Base-by-base conservation (phyloP, 345 rosid genomes). In the Gossypium herbaceum region DNA sequence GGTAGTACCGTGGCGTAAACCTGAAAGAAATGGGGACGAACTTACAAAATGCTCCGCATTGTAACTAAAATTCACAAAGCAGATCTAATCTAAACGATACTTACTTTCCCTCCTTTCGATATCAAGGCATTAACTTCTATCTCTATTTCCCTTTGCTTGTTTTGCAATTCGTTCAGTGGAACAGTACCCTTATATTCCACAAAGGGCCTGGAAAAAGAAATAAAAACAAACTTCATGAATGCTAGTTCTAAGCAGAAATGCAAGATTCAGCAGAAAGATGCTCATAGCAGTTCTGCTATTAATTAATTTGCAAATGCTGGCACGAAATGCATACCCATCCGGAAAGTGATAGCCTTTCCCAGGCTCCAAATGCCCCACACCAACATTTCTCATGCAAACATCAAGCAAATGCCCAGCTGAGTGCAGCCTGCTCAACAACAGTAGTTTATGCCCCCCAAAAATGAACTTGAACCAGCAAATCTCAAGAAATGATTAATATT, bases 371-470 rank as follows among this genome's bases (percentile, higher is more conserved):
- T 89, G 87, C 56, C 88, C 91, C 19, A 89, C 82, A 56, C 98
- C 94, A 55, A 92, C 85, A 51, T 79, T 87, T 77, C 62, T 76
- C 91, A 90, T 52, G 67, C 93, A 90, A 19, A 73, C 34, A 45
- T 91, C 97, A 76, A 94, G 81, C 81, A 94, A 88, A 83, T 91
- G 98, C 51, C 98, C 97, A 76, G 94, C 95, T 59, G 94, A 91
- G 75, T 94, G 97, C 87, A 94, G 76, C 85, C 98, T 91, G 82
- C 52, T n/a, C 50, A 64, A 39, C 22, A 73, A 15, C 45, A 61
- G 50, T 4, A 34, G 41, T 34, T 34, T 50, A 68, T 12, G 19
- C 19, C 45, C 43, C 7, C 41, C 41, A 5, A 34, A 34, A 34
- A 34, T 34, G 41, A 34, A 34, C 41, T 41, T n/a, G 13, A 64